phyloP scores from a whole-genome alignment of 352 stramenopile species.

The Phytophthora pisi region DNA sequence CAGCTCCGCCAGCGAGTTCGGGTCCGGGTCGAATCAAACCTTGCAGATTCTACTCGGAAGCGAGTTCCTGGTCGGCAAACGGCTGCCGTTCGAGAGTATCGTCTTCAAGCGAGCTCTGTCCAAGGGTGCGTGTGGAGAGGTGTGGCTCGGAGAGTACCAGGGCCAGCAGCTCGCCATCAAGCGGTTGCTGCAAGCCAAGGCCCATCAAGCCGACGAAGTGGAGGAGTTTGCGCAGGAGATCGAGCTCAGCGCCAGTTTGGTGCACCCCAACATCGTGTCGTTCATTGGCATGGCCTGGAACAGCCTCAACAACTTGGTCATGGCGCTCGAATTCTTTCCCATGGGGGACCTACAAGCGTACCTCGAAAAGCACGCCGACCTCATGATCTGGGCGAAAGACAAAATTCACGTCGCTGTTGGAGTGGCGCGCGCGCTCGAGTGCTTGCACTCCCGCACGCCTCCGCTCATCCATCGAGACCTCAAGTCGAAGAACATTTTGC shows the following conservation, averaged over 20 bases:
- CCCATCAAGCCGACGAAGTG: background rate
- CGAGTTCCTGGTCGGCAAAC: background rate
- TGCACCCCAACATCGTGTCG: background rate
- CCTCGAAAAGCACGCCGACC: slow-evolving; percentile 17
- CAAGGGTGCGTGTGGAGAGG: background rate
- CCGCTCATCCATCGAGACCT: slow-evolving; percentile 37
- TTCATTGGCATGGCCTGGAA: background rate
- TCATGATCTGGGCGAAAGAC: slow-evolving; percentile 28
- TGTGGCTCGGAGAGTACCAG: background rate
- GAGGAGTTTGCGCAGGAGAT: slow-evolving; percentile 1
- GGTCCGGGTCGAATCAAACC: background rate
- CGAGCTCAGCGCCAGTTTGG: background rate
- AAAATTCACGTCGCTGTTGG: slow-evolving; percentile 40
- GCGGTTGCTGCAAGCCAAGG: background rate
- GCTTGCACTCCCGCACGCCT: slow-evolving; percentile 27
- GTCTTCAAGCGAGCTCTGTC: slow-evolving; percentile 3
- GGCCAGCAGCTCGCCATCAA: background rate
- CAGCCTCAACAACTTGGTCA: slow-evolving; percentile 40
- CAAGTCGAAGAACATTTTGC: slow-evolving; percentile 55
- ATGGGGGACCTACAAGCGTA: slow-evolving; percentile 44
- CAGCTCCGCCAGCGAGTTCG: slow-evolving; percentile 1
- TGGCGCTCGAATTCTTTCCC: slow-evolving; percentile 46
- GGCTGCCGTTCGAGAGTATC: background rate
- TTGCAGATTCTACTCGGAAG: background rate
- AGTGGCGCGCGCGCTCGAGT: slow-evolving; percentile 37